phyloP scores from a whole-genome alignment of 768 basidiomycete genomes.

The Flagelloscypha sp. region DNA sequence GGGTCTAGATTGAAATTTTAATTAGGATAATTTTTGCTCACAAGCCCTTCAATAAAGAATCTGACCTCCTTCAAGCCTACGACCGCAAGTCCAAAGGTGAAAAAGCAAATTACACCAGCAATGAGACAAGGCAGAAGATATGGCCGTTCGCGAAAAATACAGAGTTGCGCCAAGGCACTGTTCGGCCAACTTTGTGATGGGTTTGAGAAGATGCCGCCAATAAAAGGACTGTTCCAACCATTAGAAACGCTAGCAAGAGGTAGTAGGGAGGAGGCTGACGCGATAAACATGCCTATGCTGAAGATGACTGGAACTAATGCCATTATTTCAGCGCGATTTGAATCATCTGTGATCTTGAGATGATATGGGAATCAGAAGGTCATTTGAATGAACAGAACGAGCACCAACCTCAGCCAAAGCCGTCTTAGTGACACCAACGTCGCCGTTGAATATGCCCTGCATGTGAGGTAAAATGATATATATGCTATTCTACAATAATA shows the following conservation, averaged over 20 bases:
- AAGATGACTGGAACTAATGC: constrained; percentile 1
- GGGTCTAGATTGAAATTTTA: no score
- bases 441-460: constrained; percentile 24
- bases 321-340: neutral
- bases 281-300: neutral
- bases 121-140: constrained; percentile 17
- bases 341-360: neutral
- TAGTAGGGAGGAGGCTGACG: neutral
- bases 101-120: constrained; percentile 8
- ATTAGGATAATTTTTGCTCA: no score
- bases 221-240: neutral
- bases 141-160: constrained; percentile 14
- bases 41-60: no score
- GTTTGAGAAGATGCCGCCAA: constrained; percentile 14
- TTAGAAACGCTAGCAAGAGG: constrained; percentile 1
- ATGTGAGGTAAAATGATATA: no score
- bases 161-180: constrained; percentile 9
- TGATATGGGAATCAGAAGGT: no score
- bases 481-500: no score
- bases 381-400: no score
- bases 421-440: no score
- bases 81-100: constrained; percentile 5
- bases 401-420: no score
- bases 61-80: constrained; percentile 12
- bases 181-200: constrained; percentile 12